phyloP scores from a whole-genome alignment of 2,329 filamentous ascomycete species.

The Claviceps fusiformis region DNA sequence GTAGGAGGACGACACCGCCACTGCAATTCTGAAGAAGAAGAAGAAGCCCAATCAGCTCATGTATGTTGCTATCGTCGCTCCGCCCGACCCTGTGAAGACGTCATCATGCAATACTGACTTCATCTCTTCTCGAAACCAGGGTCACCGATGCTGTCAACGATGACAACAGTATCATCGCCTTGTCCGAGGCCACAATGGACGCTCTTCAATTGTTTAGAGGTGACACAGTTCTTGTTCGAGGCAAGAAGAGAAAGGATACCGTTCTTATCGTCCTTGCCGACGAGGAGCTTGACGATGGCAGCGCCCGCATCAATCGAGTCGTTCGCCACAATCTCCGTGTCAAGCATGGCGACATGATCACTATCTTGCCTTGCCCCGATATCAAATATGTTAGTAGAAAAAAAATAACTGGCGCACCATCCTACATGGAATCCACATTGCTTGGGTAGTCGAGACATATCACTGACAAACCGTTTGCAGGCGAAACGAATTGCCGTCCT shows the following conservation, averaged over 20 bases:
- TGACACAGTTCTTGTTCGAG: constrained; percentile 94
- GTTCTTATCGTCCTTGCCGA: constrained; percentile 95
- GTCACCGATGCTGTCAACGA: constrained; percentile 98
- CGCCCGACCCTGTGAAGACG: not conserved
- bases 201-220: constrained; percentile 95
- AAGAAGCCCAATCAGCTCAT: constrained; percentile 99
- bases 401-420: not conserved
- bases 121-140: constrained; percentile 32
- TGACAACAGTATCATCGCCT: constrained; percentile 98
- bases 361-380: constrained; percentile 92
- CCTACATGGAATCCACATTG: not conserved
- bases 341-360: constrained; percentile 96
- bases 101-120: constrained; percentile 1
- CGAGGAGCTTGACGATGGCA: constrained; percentile 95
- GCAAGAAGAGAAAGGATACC: constrained; percentile 99
- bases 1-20: constrained; percentile 80
- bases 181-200: constrained; percentile 99
- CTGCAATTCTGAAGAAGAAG: constrained; percentile 99
- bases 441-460: no score
- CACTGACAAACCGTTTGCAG: constrained; percentile 29
- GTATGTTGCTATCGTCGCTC: constrained; percentile 37
- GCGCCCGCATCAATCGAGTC: constrained; percentile 93
- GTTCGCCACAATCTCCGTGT: constrained; percentile 96
- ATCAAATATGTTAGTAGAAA: constrained; percentile 87
- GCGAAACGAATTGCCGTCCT: constrained; percentile 98